Base-by-base conservation (phyloP, 768 basidiomycete genomes). In the Termitomyces sp. region DNA sequence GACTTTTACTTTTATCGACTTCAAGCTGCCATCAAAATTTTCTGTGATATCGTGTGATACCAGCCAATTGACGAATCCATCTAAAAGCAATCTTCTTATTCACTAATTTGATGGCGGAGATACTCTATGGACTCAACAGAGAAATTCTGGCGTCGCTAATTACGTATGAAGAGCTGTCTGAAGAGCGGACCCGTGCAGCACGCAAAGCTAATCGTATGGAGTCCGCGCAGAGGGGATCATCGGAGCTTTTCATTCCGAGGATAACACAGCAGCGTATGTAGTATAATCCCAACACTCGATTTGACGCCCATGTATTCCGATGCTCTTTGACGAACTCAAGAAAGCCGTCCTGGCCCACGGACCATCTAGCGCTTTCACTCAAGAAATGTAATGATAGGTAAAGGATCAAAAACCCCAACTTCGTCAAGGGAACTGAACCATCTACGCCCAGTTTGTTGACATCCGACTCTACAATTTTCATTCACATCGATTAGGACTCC, bases 191-290 rank as follows among this genome's bases (percentile, higher is more conserved):
- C 57, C 43, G 52, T 47, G 20, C 30, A n/a, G 20, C 38, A 11
- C 45, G 45, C 32, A 54, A 49, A 58, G 38, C 38, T 33, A 48
- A 54, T 58, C 52, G 46, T 54, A 58, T 45, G 22, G 26, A 54
- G 18, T 60, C 54, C 50, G 44, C 24, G 32, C 48, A 35, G 35
- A 45, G 35, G 49, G 55, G 55, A 60, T 57, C 59, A 47, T 47
- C 45, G 51, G 55, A 51, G 49, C 26, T 30, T 24, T 52, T 47
- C 35, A 44, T 33, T 40, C 41, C 30, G 38, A 57, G 33, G 40
- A 22, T 20, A 22, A 36, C 11, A 28, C 22, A 28, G 20, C 22
- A 10, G 38, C 26, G 24, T 28, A 26, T 41, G 5, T 20, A 5
- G 7, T 10, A 24, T 28, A 16, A 52, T 10, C 24, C 41, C 51